Evolutionary conservation across 1,284 basidiomycete genomes (phyloP), one percentile per base, ranked within the genome.

Genomic region (Pseudozyma tsukubaensis): DNA sequence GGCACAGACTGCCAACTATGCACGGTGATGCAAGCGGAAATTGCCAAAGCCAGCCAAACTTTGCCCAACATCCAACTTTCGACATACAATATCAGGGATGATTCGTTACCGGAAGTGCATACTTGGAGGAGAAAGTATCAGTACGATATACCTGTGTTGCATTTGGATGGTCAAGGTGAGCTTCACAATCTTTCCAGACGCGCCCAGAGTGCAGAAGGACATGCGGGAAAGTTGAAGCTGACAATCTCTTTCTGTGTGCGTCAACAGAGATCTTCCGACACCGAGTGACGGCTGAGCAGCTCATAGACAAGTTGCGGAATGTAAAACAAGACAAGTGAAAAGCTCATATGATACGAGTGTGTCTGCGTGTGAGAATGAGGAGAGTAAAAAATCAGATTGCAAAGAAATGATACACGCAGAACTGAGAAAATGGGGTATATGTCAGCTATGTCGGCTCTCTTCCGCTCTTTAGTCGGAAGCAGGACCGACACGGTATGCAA

Each of bases 81-180:
- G 11, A 70, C 59, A 14, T 84, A 79, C 77, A 81, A 84, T 50
- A 83, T 84, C 44, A 70, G 80, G 32, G 82, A 84, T 60, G 76
- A 81, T 36, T 37, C 58, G 9, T 43, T 75, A 42, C 52, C 70
- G 0, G 65, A 83, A 18, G 76, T 79, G 5, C 50, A 72, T 7
- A 44, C 64, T n/a, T 84, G 81, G 81, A 67, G 82, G 36, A 67
- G 82, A 53, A 71, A 66, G 64, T 84, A 84, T 53, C 82, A 83
- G 68, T 84, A 83, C 56, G 83, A 83, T 49, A 83, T 83, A 32
- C 81, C 81, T 10, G 81, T 83, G 13, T 50, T 83, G 18, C 81
- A 83, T 56, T 37, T 81, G 10, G 45, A 61, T 13, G 60, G 58
- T 8, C 32, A 51, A 59, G 72, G 72, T 72, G 43, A 60, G 72